Base-by-base conservation (phyloP, 306 rosid species). In the Lathyrus aphaca region DNA sequence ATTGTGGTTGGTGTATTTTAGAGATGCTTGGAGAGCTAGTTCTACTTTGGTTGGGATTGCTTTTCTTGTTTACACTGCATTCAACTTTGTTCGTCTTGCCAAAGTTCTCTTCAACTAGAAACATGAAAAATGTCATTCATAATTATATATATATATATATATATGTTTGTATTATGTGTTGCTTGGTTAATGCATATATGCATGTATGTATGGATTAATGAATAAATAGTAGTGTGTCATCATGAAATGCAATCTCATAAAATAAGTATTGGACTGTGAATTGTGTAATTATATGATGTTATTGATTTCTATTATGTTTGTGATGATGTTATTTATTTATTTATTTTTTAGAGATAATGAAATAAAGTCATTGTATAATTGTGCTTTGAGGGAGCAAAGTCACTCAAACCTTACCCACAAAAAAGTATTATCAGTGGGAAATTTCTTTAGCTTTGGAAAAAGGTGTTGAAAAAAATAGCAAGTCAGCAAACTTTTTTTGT, bases 21-120 rank as follows among this genome's bases (percentile, higher is more conserved):
- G 84, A 25, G 88, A 88, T 53, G 82, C 86, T 13, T 88, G 91
- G 87, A 88, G 88, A 7, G 81, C 82, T 3, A 86, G 87, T 54
- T 81, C 90, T 21, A 88, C 95, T 12, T 3, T 88, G 15, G 77
- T 88, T 2, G 95, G 88, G 67, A 4, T 83, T 64, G 13, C 69
- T 9, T 63, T 85, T 11, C 63, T 81, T 0, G 16, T 71, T 17
- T 79, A 74, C 18, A 63, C 83, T 1, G 11, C 77, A 3, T 79
- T 77, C 74, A 74, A 55, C 35, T 75, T 82, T 40, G 37, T 50
- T 29, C 76, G 77, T 4, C 62, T 37, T 48, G 5, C 66, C 1
- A 44, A 5, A 8, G 1, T 2, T 7, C 3, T 48, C 35, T 39
- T 71, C 69, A 3, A 40, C 1, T 55, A 56, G 12, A 27, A 27